Base-by-base conservation (phyloP, 2,329 filamentous ascomycete genomes). In the Rhexocercosporidium sp. region DNA sequence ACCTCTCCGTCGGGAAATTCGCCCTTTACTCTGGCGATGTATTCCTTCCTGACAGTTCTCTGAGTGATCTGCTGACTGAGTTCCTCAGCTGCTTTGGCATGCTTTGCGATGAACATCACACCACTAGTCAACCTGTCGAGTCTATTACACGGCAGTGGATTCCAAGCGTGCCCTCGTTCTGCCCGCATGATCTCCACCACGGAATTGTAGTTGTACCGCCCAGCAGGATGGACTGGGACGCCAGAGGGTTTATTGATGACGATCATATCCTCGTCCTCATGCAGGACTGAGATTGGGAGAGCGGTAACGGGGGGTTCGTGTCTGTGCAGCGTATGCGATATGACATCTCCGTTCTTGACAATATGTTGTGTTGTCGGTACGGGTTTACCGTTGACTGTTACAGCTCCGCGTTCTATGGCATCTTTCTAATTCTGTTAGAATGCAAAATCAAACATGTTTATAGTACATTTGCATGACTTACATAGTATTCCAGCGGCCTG, bases 201-300 rank as follows among this genome's bases (percentile, higher is more conserved):
- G 0, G 93, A 95, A 81, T 99, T 99, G 84, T 92, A 97, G 78
- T 95, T 94, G 83, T 99, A 99, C 59, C 96, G 89, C 6, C 96
- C 96, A 0, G 96, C 95, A 6, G 96, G 93, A 78, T 99, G 96
- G 0, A 99, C 96, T 0, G 96, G 96, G 47, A 99, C 90, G 7
- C 96, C 96, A 0, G 95, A 91, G 0, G 96, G 96, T 79, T 99
- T 99, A 82, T 97, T 94, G 78, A 99, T 97, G 69, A 98, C 94
- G 67, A 99, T 91, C 83, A 99, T 90, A 72, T 94, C 91, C 54
- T 96, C 88, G 73, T 97, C 93, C 79, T 99, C 96, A 79, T 97
- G 92, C 46, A 99, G 89, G 54, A 97, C 86, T 18, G 87, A 88
- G 59, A 99, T 90, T 0, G 92, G 88, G 49, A 92, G 87, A 18